Evolutionary conservation across 2,329 filamentous ascomycete species (phyloP), one percentile per base, ranked within the genome.

Genomic region (Epichloe hybrida): DNA sequence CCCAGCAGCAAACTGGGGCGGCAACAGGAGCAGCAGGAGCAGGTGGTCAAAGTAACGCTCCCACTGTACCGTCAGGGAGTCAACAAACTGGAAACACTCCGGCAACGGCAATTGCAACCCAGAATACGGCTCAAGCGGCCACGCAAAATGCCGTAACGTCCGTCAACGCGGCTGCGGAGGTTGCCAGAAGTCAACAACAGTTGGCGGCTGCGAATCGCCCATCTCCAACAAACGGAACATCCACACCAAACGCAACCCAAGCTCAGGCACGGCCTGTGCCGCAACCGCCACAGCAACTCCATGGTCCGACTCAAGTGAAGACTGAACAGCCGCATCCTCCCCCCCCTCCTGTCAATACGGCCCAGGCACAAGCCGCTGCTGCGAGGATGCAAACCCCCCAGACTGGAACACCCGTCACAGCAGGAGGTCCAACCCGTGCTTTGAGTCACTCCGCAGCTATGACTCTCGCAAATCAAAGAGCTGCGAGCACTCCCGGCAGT

Each of bases 371-470:
- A 36, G 49, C 56, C 38, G 71, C 72, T 50, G 74, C 71, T 4
- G 67, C 68, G 8, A 71, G 75, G 47, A 65, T 74, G 5, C 72
- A 72, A 51, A 77, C 75, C 8, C 72, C 75, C 2, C 76, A 79
- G 52, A 62, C 65, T 1, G 67, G 68, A 3, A 68, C 67, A 1
- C 64, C 69, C 8, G 65, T 65, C 42, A 68, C 64, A 9, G 64
- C 63, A 9, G 60, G 66, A 44, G 64, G 66, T 6, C 64, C 63
- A 9, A 67, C 70, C 2, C 66, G 68, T 15, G 66, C 74, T 3
- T 66, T 76, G 34, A 73, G 68, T 31, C 73, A 76, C 58, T 71
- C 72, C 15, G 73, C 69, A 42, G 74, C 72, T n/a, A 68, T 76
- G 55, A 70, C 65, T 49, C 64, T 72, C 27, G 72, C 72, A n/a